Conservation (phyloP, 1,284 basidiomycete genomes). For the Schizophyllum commune region DNA sequence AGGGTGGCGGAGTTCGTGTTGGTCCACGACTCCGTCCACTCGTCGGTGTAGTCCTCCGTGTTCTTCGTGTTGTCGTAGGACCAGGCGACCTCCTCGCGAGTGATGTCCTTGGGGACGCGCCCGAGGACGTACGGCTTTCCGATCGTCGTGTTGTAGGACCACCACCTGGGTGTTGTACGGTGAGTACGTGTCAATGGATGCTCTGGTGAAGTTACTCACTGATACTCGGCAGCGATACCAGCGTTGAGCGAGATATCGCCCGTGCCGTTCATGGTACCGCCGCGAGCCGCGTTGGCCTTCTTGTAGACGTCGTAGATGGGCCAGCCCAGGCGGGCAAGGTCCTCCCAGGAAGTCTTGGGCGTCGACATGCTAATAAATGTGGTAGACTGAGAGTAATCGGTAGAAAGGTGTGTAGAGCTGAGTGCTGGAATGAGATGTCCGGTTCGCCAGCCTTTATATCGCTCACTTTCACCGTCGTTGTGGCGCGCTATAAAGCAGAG, state of each 20-base stretch:
- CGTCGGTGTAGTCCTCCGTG: background rate
- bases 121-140: constrained; percentile 1
- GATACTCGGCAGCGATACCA: background rate
- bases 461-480: too few species aligned
- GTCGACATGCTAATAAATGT: too few species aligned
- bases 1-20: background rate
- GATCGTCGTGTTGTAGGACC: background rate
- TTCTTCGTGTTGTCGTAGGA: constrained; percentile 4
- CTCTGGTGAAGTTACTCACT: background rate
- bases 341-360: constrained; percentile 4
- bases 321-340: constrained; percentile 4
- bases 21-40: constrained; percentile 4
- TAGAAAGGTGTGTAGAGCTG: too few species aligned
- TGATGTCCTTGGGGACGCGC: background rate
- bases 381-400: too few species aligned
- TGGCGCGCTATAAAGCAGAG: too few species aligned
- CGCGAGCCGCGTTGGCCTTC: background rate
- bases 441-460: too few species aligned
- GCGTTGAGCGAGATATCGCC: constrained; percentile 3
- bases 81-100: background rate
- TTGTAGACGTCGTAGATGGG: constrained; percentile 3
- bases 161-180: background rate
- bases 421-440: too few species aligned
- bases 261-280: constrained; percentile 1
- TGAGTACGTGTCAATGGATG: background rate